Evolutionary conservation across 495 filamentous ascomycete species (phyloP), one percentile per base, ranked within the genome.

Genomic region (Lichina pygmaea): DNA sequence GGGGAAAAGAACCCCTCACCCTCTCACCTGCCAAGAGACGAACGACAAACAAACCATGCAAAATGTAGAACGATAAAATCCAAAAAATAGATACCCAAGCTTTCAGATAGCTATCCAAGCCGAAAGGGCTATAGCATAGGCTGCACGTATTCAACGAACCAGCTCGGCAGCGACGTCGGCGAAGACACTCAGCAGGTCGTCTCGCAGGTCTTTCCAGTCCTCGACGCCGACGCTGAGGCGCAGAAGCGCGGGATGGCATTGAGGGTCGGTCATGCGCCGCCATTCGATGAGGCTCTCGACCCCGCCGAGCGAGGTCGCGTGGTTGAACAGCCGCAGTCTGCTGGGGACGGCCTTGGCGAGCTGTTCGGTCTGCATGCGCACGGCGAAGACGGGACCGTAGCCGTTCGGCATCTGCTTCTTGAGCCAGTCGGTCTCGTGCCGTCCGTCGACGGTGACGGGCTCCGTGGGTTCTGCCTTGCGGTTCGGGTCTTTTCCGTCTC

Each of bases 231-330:
- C 62, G 58, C 84, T 93, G 42, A 97, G 59, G 45, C 89, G 66
- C 58, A 93, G 54, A 55, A 97, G 56, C 51, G 71, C 61, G 51
- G 64, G 69, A 57, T 93, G 84, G 45, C 84, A 77, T 8, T 50
- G 63, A 11, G 58, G 43, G 65, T 97, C 89, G 45, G 70, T 75
- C 86, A 97, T 86, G 24, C 78, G 71, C 46, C 78, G 59, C 78
- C 81, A 85, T 63, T 89, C 82, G 54, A 97, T 80, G 67, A 94
- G 61, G 51, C 78, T 84, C 71, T 97, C 89, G 8, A 95, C 84
- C 2, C 86, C 84, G 5, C 89, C 89, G 6, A 97, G 60, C 58
- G 78, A 86, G 12, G 89, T 97, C 7, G 89, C 86, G 66, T 97
- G 89, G 51, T 92, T 81, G 64, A 94, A 97, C 44, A 85, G 68